phyloP scores from a whole-genome alignment of 2,329 filamentous ascomycete genomes.

The Botrytis medusae region DNA sequence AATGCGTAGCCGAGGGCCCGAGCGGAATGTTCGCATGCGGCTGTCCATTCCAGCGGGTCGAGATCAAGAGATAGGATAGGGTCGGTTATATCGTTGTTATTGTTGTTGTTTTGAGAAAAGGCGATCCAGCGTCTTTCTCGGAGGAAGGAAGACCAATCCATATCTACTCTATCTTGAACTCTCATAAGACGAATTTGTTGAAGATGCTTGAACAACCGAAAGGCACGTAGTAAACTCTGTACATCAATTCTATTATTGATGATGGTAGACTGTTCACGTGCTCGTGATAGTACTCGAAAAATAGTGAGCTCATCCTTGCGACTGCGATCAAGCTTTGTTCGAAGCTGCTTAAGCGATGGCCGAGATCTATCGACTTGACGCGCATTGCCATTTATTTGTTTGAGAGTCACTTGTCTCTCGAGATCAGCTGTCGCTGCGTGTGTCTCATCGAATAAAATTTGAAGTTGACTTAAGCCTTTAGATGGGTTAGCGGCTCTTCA shows the following conservation, averaged over 20 bases:
- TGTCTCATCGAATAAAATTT: constrained; percentile 22
- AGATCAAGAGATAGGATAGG: constrained; percentile 46
- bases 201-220: constrained; percentile 54
- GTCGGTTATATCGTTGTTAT: constrained; percentile 29
- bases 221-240: constrained; percentile 29
- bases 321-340: constrained; percentile 21
- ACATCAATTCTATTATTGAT: constrained; percentile 30
- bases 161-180: constrained; percentile 59
- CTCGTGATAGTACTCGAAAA: constrained; percentile 27
- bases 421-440: constrained; percentile 8
- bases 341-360: constrained; percentile 24
- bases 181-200: constrained; percentile 65
- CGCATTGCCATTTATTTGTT: constrained; percentile 8
- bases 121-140: constrained; percentile 38
- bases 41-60: constrained; percentile 58
- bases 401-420: constrained; percentile 21
- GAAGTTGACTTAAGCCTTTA: constrained; percentile 16
- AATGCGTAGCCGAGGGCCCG: constrained; percentile 58
- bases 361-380: constrained; percentile 22
- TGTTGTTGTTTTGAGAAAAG: constrained; percentile 27
- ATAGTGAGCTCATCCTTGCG: constrained; percentile 27
- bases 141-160: constrained; percentile 52
- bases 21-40: constrained; percentile 61
- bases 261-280: constrained; percentile 33
- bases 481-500: neutral